phyloP scores from a whole-genome alignment of 73 alveolate species.

The Paraurostyla sp. region DNA sequence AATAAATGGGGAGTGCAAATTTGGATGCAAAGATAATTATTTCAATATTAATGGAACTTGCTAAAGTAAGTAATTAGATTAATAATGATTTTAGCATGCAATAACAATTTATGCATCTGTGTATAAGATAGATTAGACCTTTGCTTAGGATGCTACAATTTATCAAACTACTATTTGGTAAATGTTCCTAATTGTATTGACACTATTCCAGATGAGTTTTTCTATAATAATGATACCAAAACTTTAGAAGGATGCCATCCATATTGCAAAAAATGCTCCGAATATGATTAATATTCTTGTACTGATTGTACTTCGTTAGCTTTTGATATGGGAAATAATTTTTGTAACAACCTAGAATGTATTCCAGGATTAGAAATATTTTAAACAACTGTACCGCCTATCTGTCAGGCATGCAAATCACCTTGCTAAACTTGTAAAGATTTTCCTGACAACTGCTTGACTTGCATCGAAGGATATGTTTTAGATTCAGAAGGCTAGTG shows the following conservation, averaged over 20 bases:
- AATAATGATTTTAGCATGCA: neutral
- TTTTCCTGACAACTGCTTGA: neutral
- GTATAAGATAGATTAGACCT: neutral
- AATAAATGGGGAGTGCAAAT: neutral
- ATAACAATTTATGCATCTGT: neutral
- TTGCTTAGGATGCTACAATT: neutral
- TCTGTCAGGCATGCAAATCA: neutral
- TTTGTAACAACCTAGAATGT: neutral
- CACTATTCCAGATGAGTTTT: too few species aligned
- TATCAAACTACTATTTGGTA: neutral
- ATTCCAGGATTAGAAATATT: neutral
- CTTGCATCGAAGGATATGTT: neutral
- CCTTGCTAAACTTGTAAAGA: slow-evolving; percentile 9
- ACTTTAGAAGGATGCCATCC: too few species aligned
- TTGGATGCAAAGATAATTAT: neutral
- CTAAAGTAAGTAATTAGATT: neutral
- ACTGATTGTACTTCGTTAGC: too few species aligned
- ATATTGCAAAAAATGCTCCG: too few species aligned
- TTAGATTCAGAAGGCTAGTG: slow-evolving; percentile 15
- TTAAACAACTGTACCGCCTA: neutral
- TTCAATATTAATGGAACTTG: neutral
- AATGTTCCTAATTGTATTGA: neutral
- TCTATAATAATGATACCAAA: too few species aligned
- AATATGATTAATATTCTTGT: too few species aligned
- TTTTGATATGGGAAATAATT: neutral